Conservation (phyloP, 176 grass and related monocot species). For the maize (Zea mays) region DNA sequence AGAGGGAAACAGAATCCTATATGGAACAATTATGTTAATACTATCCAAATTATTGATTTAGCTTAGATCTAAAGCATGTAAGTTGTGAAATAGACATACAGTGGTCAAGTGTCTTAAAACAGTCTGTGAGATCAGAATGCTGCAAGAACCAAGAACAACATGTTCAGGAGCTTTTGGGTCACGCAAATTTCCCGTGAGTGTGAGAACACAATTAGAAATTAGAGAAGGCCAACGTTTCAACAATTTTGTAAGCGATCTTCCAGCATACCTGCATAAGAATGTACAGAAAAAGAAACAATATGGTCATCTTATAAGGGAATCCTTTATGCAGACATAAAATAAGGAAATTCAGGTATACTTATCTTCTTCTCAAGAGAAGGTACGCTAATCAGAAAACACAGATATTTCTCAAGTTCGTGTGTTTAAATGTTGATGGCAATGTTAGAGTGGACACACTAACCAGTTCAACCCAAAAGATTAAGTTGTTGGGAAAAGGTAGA, state of each 20-base stretch:
- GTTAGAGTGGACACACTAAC: too few species aligned
- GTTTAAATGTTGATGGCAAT: constrained; percentile 1
- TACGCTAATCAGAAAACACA: not conserved
- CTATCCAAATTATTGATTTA: constrained; percentile 24
- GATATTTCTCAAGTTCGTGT: constrained; percentile 19
- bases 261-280: constrained; percentile 69
- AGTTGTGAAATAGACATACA: constrained; percentile 48
- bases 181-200: constrained; percentile 56
- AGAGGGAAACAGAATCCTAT: constrained; percentile 71
- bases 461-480: too few species aligned
- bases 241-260: constrained; percentile 77
- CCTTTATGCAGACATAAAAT: constrained; percentile 2
- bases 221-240: constrained; percentile 86
- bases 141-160: constrained; percentile 82
- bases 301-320: constrained; percentile 16
- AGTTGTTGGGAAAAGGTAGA: too few species aligned
- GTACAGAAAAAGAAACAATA: constrained; percentile 28
- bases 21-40: constrained; percentile 44
- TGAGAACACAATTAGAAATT: constrained; percentile 70
- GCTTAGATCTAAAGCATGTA: constrained; percentile 3
- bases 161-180: constrained; percentile 75
- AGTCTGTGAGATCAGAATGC: constrained; percentile 65
- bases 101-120: constrained; percentile 76
- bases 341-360: not conserved
- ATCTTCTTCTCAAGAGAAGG: not conserved